phyloP scores from a whole-genome alignment of 2,329 filamentous ascomycete genomes.

The Neonectria punicea region DNA sequence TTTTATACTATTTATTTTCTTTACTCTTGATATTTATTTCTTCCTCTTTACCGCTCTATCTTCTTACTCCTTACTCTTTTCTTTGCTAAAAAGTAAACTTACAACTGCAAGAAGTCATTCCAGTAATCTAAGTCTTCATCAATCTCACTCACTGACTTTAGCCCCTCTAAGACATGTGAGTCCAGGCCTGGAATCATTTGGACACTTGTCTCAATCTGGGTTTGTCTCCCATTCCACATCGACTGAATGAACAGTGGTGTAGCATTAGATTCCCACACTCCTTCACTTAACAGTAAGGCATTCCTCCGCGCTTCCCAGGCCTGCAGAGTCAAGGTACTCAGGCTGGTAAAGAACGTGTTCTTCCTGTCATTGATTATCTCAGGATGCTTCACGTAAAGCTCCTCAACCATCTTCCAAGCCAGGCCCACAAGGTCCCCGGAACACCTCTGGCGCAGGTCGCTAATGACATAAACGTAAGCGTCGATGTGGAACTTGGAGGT shows the following conservation, averaged over 20 bases:
- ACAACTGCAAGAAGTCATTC: conserved; percentile 35
- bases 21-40: too few relatives aligned
- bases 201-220: not conserved
- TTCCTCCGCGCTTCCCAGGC: conserved; percentile 36
- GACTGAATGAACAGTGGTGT: conserved; percentile 25
- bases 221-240: conserved; percentile 17
- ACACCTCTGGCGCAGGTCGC: conserved; percentile 41
- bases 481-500: conserved; percentile 44
- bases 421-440: conserved; percentile 27
- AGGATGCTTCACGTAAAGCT: conserved; percentile 38
- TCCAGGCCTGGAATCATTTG: not conserved
- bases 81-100: too few relatives aligned
- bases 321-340: conserved; percentile 32
- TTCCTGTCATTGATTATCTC: conserved; percentile 24
- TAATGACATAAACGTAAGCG: conserved; percentile 46
- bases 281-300: not conserved
- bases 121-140: conserved; percentile 36
- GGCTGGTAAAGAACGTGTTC: conserved; percentile 13
- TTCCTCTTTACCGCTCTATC: too few relatives aligned
- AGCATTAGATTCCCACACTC: not conserved
- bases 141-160: conserved; percentile 10
- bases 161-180: not conserved
- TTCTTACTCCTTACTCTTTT: too few relatives aligned
- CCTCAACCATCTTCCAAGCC: conserved; percentile 44
- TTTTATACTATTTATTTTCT: too few relatives aligned